Evolutionary conservation across 345 rosid genomes (phyloP).

Genomic region (Aquilaria yunnanensis): DNA sequence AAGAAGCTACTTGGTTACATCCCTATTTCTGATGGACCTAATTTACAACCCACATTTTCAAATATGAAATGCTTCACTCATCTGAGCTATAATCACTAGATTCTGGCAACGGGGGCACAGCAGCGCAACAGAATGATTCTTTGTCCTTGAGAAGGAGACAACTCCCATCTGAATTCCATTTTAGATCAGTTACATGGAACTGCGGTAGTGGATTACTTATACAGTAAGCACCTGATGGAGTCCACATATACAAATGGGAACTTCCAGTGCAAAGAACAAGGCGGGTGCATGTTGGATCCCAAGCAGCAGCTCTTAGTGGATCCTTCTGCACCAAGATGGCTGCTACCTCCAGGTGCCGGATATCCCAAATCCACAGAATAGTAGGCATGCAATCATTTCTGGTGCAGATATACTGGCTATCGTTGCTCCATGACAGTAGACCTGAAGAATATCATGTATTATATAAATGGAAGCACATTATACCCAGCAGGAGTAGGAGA

Average conservation of each 20-base stretch:
- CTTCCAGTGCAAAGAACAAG: conserved; percentile 88
- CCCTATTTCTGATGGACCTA: too few species aligned
- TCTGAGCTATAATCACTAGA: conserved; percentile 93
- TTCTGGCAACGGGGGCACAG: conserved; percentile 59
- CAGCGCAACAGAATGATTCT: conserved; percentile 83
- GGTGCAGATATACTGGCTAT: conserved; percentile 78
- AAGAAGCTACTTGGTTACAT: too few species aligned
- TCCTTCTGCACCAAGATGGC: conserved; percentile 91
- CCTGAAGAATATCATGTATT: conserved; percentile 31
- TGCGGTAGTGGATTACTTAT: conserved; percentile 68
- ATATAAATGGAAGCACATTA: not conserved
- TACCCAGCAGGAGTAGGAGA: not conserved
- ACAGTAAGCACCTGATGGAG: conserved; percentile 91
- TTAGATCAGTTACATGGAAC: conserved; percentile 65
- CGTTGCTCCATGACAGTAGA: conserved; percentile 91
- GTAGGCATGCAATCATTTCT: conserved; percentile 92
- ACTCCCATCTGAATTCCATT: conserved; percentile 90
- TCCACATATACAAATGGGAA: conserved; percentile 91
- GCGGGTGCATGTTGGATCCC: conserved; percentile 86
- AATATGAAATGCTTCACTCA: conserved; percentile 29
- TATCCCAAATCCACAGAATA: conserved; percentile 94
- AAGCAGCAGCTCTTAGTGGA: conserved; percentile 76
- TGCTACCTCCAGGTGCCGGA: conserved; percentile 69
- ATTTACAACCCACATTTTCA: too few species aligned
- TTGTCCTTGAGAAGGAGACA: conserved; percentile 92